Conservation (phyloP, 1,284 basidiomycete species). For the Chalciporus sp. region DNA sequence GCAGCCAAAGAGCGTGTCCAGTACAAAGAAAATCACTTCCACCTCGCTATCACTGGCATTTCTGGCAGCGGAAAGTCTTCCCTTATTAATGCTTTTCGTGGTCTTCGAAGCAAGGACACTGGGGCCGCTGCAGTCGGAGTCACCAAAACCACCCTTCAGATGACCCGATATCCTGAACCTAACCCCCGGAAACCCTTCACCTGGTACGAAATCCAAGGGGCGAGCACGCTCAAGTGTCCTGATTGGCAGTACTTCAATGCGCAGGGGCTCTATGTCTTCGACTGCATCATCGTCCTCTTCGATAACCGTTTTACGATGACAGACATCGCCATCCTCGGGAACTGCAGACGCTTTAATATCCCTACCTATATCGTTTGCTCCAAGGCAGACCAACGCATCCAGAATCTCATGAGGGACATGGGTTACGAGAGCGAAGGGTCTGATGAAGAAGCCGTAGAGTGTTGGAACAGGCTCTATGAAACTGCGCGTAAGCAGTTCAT, state of each 20-base stretch:
- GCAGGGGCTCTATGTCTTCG: constrained; percentile 23
- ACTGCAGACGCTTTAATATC: constrained; percentile 18
- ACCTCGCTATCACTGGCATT: constrained; percentile 14
- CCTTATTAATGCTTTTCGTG: constrained; percentile 20
- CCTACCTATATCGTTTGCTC: constrained; percentile 26
- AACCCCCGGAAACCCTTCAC: constrained; percentile 16
- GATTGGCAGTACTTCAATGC: constrained; percentile 28
- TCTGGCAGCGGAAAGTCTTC: constrained; percentile 21
- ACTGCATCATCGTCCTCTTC: constrained; percentile 21
- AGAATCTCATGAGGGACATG: constrained; percentile 20
- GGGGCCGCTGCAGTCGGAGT: constrained; percentile 19
- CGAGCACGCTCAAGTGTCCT: constrained; percentile 13
- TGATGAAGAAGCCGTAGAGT: constrained; percentile 15
- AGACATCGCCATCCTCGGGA: constrained; percentile 23
- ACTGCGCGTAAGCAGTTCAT: constrained; percentile 16
- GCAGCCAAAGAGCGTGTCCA: constrained; percentile 6
- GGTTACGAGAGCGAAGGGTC: constrained; percentile 17
- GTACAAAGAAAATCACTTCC: constrained; percentile 17
- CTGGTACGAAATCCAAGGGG: constrained; percentile 24
- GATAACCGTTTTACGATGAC: constrained; percentile 24
- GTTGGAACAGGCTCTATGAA: constrained; percentile 15
- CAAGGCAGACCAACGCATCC: constrained; percentile 24
- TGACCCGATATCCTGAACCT: constrained; percentile 15
- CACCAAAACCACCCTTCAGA: constrained; percentile 15
- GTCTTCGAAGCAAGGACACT: constrained; percentile 5